Percentiles rank a stretch among this genome's conserved stretches.
Evolutionary conservation across 306 rosid genomes (phyloP).

Genomic region (Begonia loranthoides): DNA sequence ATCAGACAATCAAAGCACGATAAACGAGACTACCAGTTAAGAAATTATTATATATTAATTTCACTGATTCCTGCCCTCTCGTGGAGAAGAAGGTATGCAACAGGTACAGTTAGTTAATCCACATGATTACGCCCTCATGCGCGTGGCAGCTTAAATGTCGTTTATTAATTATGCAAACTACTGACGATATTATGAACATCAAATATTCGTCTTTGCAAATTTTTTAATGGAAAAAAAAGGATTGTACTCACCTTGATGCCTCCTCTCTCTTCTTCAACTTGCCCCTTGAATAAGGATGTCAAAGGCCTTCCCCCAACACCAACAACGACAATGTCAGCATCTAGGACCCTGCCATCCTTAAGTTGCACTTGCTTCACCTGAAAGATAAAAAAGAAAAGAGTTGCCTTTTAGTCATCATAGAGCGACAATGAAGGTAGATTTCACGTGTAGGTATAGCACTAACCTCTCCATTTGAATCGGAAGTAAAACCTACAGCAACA

Average conservation of each 20-base stretch:
- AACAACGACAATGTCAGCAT: constrained; percentile 89
- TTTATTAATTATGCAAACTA: too few relatives aligned
- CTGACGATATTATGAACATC: too few relatives aligned
- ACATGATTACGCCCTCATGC: too few relatives aligned
- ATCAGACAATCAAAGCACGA: neutral
- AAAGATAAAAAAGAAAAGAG: constrained; percentile 2
- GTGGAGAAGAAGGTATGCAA: neutral
- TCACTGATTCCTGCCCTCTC: too few relatives aligned
- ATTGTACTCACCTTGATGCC: constrained; percentile 60
- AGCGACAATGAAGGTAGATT: too few relatives aligned
- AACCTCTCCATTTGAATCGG: constrained; percentile 75
- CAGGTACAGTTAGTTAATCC: neutral
- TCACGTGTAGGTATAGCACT: neutral
- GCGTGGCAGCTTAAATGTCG: too few relatives aligned
- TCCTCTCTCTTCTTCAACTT: constrained; percentile 84
- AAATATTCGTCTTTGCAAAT: too few relatives aligned
- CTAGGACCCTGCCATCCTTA: constrained; percentile 77
- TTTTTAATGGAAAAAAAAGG: too few relatives aligned
- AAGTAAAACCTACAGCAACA: constrained; percentile 64
- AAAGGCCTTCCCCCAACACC: constrained; percentile 92
- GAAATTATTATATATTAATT: too few relatives aligned
- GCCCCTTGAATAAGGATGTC: constrained; percentile 74
- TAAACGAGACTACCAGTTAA: neutral
- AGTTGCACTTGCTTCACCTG: constrained; percentile 93
- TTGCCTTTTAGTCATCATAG: too few relatives aligned